Evolutionary conservation across 1,284 basidiomycete species (phyloP).

Genomic region (Ceratobasidium papillatum): DNA sequence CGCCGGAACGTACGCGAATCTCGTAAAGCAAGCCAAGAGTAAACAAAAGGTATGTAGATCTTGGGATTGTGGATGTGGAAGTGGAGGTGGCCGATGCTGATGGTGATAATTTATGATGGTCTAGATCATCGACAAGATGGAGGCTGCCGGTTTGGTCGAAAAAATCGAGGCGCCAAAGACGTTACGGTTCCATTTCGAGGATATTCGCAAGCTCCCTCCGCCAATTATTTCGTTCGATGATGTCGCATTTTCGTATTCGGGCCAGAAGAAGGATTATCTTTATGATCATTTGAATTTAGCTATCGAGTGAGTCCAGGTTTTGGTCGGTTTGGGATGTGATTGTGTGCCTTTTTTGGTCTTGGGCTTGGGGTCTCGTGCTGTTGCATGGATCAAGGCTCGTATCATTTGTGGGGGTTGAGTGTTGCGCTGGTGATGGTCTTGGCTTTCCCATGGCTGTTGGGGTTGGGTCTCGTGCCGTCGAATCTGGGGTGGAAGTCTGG

Average conservation of each 20-base stretch:
- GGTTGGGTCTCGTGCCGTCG: background rate
- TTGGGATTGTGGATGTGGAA: too few species aligned
- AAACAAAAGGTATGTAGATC: slow-evolving; percentile 83
- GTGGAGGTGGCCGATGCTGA: too few species aligned
- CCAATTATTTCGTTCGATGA: slow-evolving; percentile 97
- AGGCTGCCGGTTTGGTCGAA: slow-evolving; percentile 97
- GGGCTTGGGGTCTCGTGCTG: background rate
- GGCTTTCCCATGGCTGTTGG: too few species aligned
- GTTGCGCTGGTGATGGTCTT: too few species aligned
- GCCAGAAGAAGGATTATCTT: slow-evolving; percentile 85
- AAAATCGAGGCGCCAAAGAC: slow-evolving; percentile 79
- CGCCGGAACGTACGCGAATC: slow-evolving; percentile 98
- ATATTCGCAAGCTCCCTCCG: slow-evolving; percentile 91
- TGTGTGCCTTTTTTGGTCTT: background rate
- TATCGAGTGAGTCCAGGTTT: slow-evolving; percentile 76
- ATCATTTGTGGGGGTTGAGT: background rate
- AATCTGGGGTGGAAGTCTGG: background rate
- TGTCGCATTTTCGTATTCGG: slow-evolving; percentile 95
- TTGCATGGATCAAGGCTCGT: background rate
- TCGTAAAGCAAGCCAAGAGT: slow-evolving; percentile 98
- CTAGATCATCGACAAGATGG: slow-evolving; percentile 99
- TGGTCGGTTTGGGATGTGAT: background rate
- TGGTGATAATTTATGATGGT: background rate
- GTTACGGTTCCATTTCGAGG: slow-evolving; percentile 95
- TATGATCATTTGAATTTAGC: slow-evolving; percentile 92